Evolutionary conservation across 305 asterid genomes (phyloP).

Genomic region (Caryopteris hybrid): DNA sequence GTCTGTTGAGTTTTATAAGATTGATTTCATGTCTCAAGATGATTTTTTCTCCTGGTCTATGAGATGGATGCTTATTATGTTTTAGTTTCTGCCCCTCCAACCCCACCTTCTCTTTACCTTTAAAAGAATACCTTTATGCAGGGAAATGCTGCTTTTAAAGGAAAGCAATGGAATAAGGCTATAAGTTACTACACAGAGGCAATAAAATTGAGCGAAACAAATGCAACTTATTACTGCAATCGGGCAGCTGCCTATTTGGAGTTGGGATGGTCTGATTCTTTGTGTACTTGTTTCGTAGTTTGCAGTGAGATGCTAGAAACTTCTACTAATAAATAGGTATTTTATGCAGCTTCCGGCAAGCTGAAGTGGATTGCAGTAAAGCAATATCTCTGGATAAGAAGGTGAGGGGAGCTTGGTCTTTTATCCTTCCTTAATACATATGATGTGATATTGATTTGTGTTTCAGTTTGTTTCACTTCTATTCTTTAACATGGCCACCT

Average conservation of each 20-base stretch:
- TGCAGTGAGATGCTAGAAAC: background rate
- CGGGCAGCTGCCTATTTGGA: constrained; percentile 97
- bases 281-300: constrained; percentile 6
- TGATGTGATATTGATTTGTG: background rate
- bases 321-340: constrained; percentile 4
- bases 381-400: constrained; percentile 83
- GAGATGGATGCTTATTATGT: too few species aligned
- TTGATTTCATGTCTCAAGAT: background rate
- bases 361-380: constrained; percentile 79
- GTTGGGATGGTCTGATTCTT: constrained; percentile 67
- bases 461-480: background rate
- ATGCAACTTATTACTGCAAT: constrained; percentile 76
- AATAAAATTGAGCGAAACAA: constrained; percentile 53
- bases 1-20: too few species aligned
- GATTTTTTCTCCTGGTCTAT: background rate
- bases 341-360: constrained; percentile 71
- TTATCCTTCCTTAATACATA: background rate
- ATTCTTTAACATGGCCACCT: background rate
- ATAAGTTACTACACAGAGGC: constrained; percentile 82
- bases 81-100: too few species aligned
- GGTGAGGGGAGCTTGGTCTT: constrained; percentile 36
- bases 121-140: constrained; percentile 5
- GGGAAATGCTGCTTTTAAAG: constrained; percentile 96
- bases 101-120: too few species aligned
- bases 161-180: constrained; percentile 89